These are phyloP conservation scores for Aspergillus proliferans DNA, from an alignment of 2,329 filamentous ascomycete genomes.

Conservation along the genomic window DNA sequence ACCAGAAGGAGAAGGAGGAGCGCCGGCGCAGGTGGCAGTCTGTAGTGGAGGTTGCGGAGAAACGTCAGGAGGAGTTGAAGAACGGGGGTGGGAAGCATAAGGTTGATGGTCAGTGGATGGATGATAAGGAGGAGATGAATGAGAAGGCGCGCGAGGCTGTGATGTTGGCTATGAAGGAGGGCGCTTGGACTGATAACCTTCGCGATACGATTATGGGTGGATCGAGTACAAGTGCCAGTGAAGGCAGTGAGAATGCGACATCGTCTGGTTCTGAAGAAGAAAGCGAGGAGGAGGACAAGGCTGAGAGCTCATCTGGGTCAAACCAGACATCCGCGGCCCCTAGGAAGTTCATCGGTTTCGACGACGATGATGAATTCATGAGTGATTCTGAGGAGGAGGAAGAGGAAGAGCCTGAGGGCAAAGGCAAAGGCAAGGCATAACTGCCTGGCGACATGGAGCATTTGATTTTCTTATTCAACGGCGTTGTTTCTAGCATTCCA, in stretches of 20 bases:
- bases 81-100: slow-evolving; percentile 61
- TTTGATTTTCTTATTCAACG: neutral
- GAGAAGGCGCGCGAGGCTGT: slow-evolving; percentile 77
- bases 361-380: slow-evolving; percentile 44
- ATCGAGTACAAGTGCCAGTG: slow-evolving; percentile 35
- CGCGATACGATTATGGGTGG: slow-evolving; percentile 30
- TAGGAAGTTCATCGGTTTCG: slow-evolving; percentile 41
- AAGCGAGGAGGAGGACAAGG: slow-evolving; percentile 35
- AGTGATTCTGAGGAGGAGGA: slow-evolving; percentile 37
- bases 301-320: slow-evolving; percentile 21
- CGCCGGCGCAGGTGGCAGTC: slow-evolving; percentile 76
- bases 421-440: slow-evolving; percentile 33
- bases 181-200: slow-evolving; percentile 39
- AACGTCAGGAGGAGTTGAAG: slow-evolving; percentile 74
- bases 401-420: slow-evolving; percentile 23
- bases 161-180: slow-evolving; percentile 64
- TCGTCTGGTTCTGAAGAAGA: slow-evolving; percentile 29
- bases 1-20: slow-evolving; percentile 84
- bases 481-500: neutral
- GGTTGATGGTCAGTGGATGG: slow-evolving; percentile 86
- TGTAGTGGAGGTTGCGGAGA: slow-evolving; percentile 77
- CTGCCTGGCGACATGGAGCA: neutral
- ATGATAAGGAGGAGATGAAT: slow-evolving; percentile 83
- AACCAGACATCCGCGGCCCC: slow-evolving; percentile 21
- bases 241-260: slow-evolving; percentile 28